phyloP scores from a whole-genome alignment of 2,329 filamentous ascomycete genomes.

The Alternaria angustiovoidea region DNA sequence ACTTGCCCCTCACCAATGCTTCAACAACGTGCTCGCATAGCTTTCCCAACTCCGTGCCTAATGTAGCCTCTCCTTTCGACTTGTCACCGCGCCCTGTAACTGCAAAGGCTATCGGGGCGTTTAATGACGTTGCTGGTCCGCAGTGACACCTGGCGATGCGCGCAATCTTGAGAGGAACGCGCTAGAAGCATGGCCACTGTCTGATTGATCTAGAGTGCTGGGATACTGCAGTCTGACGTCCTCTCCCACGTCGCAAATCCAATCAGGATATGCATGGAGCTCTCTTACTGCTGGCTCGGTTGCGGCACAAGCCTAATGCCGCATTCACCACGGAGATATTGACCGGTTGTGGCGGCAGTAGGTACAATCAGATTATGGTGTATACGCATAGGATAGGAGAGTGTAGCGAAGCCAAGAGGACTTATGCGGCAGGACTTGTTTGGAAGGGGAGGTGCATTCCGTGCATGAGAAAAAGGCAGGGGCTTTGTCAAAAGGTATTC shows the following conservation, averaged over 20 bases:
- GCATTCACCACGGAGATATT: slow-evolving; percentile 8
- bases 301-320: slow-evolving; percentile 17
- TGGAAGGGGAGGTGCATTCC: slow-evolving; percentile 1
- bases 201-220: slow-evolving; percentile 1
- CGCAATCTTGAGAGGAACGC: slow-evolving; percentile 9
- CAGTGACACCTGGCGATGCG: slow-evolving; percentile 8
- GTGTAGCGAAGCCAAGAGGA: slow-evolving; percentile 1
- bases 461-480: not conserved
- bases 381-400: slow-evolving; percentile 14
- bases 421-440: not conserved
- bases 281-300: not conserved
- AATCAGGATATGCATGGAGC: slow-evolving; percentile 1
- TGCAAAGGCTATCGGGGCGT: not conserved
- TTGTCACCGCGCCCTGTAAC: slow-evolving; percentile 11
- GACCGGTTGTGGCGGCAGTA: slow-evolving; percentile 17
- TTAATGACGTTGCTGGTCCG: slow-evolving; percentile 4
- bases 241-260: slow-evolving; percentile 8
- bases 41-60: not conserved
- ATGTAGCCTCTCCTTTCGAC: not conserved
- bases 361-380: not conserved
- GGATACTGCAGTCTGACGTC: slow-evolving; percentile 17
- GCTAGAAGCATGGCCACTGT: slow-evolving; percentile 18
- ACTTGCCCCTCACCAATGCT: not conserved
- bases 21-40: not conserved
- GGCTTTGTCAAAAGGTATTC: not conserved